Evolutionary conservation across 371 early-diverging fungal genomes (phyloP).

Genomic region (Coelomomyces lativittatus): DNA sequence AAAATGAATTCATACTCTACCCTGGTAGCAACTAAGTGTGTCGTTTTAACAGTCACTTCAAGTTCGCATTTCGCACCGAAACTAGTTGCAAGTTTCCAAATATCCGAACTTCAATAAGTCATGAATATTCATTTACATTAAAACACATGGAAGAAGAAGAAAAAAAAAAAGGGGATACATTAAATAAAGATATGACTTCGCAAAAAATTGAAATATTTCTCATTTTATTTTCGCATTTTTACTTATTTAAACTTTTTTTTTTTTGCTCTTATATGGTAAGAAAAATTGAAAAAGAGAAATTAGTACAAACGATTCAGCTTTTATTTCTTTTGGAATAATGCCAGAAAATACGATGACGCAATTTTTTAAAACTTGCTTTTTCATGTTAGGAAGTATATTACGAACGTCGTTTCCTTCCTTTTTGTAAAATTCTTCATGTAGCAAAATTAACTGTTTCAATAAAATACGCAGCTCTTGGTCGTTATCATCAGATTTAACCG

Average conservation of each 20-base stretch:
- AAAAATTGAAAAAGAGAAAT: not conserved
- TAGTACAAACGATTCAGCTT: conserved; percentile 4
- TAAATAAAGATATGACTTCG: no score
- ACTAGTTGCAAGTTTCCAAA: not conserved
- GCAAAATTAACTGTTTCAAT: conserved; percentile 7
- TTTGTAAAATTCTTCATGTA: conserved; percentile 20
- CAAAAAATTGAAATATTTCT: no score
- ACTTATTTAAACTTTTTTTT: no score
- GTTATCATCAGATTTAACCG: conserved; percentile 8
- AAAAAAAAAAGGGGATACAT: not conserved
- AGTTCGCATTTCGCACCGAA: not conserved
- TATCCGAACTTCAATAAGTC: not conserved
- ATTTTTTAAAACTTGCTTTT: conserved; percentile 18
- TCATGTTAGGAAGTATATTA: conserved; percentile 12
- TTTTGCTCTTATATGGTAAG: not conserved
- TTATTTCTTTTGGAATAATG: conserved; percentile 21
- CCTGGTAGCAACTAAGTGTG: not conserved
- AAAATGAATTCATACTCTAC: no score
- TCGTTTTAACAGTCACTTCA: not conserved
- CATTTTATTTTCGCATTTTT: no score
- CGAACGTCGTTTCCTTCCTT: not conserved
- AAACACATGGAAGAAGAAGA: no score
- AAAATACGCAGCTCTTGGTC: conserved; percentile 24
- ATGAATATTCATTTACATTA: not conserved
- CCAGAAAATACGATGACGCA: conserved; percentile 25